Percentiles rank a stretch among this genome's conserved stretches.
These are phyloP conservation scores for Cucumis sativus DNA, from an alignment of 306 rosid species.

Conservation along the genomic window DNA sequence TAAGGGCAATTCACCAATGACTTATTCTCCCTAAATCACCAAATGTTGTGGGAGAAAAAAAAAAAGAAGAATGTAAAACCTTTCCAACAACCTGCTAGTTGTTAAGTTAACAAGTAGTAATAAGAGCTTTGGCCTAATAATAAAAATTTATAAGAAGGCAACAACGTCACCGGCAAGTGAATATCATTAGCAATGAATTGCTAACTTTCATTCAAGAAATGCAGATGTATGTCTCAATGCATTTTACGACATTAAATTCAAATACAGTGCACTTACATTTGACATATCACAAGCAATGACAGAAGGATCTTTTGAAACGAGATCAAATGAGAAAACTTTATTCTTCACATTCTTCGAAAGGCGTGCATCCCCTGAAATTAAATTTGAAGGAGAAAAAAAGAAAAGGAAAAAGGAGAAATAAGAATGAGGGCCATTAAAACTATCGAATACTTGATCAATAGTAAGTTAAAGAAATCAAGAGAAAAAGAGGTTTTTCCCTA, in stretches of 20 bases:
- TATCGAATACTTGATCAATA: not conserved
- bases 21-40: not conserved
- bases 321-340: constrained; percentile 82
- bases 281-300: constrained; percentile 89
- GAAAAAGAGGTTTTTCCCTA: not conserved
- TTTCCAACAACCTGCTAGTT: not conserved
- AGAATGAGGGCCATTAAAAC: not conserved
- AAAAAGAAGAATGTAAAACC: not conserved
- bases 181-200: not conserved
- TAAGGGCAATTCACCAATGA: not conserved
- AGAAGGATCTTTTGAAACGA: constrained; percentile 64
- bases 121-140: not conserved
- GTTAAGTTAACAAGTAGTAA: not conserved
- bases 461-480: not conserved
- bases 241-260: not conserved
- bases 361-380: constrained; percentile 76
- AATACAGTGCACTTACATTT: constrained; percentile 39
- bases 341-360: constrained; percentile 71
- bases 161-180: not conserved
- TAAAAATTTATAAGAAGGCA: not conserved
- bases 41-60: not conserved
- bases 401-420: not conserved
- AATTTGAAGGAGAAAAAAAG: constrained; percentile 10
- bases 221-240: not conserved
- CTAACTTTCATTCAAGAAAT: not conserved